Evolutionary conservation across 2,329 filamentous ascomycete species (phyloP).

Genomic region (Clonostachys chloroleuca): DNA sequence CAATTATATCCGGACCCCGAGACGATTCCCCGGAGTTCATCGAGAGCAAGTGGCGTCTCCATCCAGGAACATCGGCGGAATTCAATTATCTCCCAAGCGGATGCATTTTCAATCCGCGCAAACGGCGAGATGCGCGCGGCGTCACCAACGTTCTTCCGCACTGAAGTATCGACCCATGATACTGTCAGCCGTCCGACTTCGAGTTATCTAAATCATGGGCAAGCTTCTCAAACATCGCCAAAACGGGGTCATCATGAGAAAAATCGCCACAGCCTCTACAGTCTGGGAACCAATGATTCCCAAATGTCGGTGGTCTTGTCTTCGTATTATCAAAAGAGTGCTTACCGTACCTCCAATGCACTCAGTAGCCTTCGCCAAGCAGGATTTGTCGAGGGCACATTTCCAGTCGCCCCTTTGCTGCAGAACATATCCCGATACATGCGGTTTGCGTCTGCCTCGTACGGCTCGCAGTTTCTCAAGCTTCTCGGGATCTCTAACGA

Average conservation of each 20-base stretch:
- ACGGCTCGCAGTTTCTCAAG: conserved; percentile 59
- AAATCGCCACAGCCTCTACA: conserved; percentile 54
- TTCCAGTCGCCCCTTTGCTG: conserved; percentile 54
- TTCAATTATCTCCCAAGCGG: conserved; percentile 51
- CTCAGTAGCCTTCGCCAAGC: conserved; percentile 43
- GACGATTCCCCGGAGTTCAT: conserved; percentile 29
- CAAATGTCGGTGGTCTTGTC: conserved; percentile 48
- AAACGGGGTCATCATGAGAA: conserved; percentile 9
- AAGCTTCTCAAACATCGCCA: not conserved
- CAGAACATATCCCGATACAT: conserved; percentile 62
- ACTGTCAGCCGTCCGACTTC: conserved; percentile 1
- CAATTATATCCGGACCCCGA: conserved; percentile 13
- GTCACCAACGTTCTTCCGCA: conserved; percentile 30
- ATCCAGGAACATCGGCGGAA: conserved; percentile 45
- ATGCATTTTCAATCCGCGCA: conserved; percentile 48
- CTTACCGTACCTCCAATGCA: conserved; percentile 41
- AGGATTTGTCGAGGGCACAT: conserved; percentile 52
- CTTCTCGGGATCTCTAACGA: conserved; percentile 57
- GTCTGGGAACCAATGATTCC: conserved; percentile 50
- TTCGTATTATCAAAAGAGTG: conserved; percentile 40
- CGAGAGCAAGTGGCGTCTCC: conserved; percentile 43
- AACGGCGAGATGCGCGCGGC: conserved; percentile 35
- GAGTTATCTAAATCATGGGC: not conserved
- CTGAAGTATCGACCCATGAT: conserved; percentile 15
- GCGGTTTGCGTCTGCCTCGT: conserved; percentile 62